Conservation (phyloP, 169 alveolate genomes). For the Perkinsus olseni region DNA sequence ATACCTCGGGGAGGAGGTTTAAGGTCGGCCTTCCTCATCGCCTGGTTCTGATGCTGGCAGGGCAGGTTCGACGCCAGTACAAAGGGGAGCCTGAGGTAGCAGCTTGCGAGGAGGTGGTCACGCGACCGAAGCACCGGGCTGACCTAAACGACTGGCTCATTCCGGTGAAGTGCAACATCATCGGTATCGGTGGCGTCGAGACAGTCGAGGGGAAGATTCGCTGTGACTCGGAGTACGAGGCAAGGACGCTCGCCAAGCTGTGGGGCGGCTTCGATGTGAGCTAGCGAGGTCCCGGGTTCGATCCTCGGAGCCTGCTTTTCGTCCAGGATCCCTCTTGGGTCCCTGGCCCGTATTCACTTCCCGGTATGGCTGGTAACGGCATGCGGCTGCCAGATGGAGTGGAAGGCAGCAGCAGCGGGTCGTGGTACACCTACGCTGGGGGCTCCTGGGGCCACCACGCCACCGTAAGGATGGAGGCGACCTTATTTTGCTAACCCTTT, state of each 20-base stretch:
- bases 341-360: background rate
- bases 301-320: background rate
- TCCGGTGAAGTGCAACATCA: background rate
- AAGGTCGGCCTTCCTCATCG: background rate
- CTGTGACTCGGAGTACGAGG: background rate
- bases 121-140: background rate
- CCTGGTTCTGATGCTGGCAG: too few species aligned
- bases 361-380: background rate
- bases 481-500: too few species aligned
- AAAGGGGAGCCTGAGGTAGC: background rate
- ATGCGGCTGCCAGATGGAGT: background rate
- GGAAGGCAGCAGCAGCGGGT: background rate
- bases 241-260: background rate
- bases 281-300: background rate
- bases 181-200: background rate
- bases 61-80: background rate
- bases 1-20: background rate
- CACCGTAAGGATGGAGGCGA: background rate
- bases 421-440: background rate
- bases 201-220: background rate
- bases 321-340: background rate
- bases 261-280: background rate
- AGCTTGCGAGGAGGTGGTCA: background rate
- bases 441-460: background rate
- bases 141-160: background rate